Percentiles rank a stretch among this genome's conserved stretches.
These are phyloP conservation scores for Nakazawaea ishiwadae DNA, from an alignment of 805 yeast species.

Conservation along the genomic window DNA sequence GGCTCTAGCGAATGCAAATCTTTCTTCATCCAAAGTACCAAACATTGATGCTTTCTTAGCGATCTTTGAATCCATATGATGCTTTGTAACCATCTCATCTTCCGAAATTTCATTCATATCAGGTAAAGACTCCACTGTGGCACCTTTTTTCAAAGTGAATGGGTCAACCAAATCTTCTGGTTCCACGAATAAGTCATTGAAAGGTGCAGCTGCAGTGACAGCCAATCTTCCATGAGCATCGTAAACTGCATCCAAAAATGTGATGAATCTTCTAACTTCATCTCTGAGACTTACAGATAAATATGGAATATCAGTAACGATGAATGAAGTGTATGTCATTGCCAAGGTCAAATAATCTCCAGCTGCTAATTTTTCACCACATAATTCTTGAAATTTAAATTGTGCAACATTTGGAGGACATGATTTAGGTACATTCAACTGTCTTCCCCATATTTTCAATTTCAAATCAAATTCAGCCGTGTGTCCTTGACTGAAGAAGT, in stretches of 20 bases:
- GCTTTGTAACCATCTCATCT: conserved; percentile 64
- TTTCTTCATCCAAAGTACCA: conserved; percentile 82
- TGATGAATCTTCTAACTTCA: conserved; percentile 84
- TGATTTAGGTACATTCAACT: conserved; percentile 67
- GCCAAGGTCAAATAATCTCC: conserved; percentile 92
- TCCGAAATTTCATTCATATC: conserved; percentile 24
- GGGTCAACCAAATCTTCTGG: conserved; percentile 55
- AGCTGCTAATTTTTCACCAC: conserved; percentile 86
- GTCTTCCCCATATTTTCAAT: conserved; percentile 83
- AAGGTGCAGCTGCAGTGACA: conserved; percentile 84
- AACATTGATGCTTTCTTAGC: conserved; percentile 74
- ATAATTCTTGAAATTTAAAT: conserved; percentile 79
- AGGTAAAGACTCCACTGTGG: conserved; percentile 22
- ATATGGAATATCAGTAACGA: conserved; percentile 91
- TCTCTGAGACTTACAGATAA: conserved; percentile 76
- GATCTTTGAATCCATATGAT: conserved; percentile 70
- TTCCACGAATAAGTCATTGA: conserved; percentile 80
- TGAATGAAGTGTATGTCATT: conserved; percentile 64
- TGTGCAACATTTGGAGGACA: conserved; percentile 83
- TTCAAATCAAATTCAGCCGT: conserved; percentile 30
- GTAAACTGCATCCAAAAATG: conserved; percentile 92
- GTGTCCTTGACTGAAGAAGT: conserved; percentile 66
- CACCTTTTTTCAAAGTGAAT: conserved; percentile 29
- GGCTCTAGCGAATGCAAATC: conserved; percentile 96
- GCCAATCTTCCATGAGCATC: conserved; percentile 87